These are phyloP conservation scores for Fonsecaea pugnacius DNA, from an alignment of 2,329 filamentous ascomycete species.

Conservation along the genomic window DNA sequence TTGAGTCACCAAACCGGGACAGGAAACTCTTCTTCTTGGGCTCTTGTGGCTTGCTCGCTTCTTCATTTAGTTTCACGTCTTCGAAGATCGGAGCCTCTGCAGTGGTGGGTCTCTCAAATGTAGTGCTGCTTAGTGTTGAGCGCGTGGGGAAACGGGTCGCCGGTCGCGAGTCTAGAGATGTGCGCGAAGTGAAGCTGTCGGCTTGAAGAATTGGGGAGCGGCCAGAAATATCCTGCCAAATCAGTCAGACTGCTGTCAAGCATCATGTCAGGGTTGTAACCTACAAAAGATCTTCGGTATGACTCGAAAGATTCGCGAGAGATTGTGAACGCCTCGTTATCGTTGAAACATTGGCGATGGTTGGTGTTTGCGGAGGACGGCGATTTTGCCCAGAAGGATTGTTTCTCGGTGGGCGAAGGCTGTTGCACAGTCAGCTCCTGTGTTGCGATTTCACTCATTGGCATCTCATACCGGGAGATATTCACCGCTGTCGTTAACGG, in stretches of 20 bases:
- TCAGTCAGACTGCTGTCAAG: constrained; percentile 21
- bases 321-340: constrained; percentile 92
- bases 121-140: constrained; percentile 62
- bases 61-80: constrained; percentile 84
- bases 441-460: background rate
- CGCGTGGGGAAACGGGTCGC: constrained; percentile 64
- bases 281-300: constrained; percentile 91
- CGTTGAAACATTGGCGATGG: constrained; percentile 69
- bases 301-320: constrained; percentile 97
- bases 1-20: constrained; percentile 72
- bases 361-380: constrained; percentile 56
- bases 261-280: constrained; percentile 43
- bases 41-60: constrained; percentile 58
- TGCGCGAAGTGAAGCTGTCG: constrained; percentile 67
- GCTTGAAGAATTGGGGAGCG: constrained; percentile 72
- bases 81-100: constrained; percentile 65
- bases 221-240: constrained; percentile 79
- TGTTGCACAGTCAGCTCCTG: constrained; percentile 43
- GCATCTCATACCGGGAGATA: constrained; percentile 77
- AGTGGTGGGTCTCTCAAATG: constrained; percentile 66
- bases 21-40: constrained; percentile 80
- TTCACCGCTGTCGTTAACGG: constrained; percentile 93
- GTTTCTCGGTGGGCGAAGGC: constrained; percentile 88
- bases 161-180: constrained; percentile 78
- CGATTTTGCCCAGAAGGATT: constrained; percentile 70